Conservation (phyloP, 2,329 filamentous ascomycete genomes). For the Diaporthe amygdali region DNA sequence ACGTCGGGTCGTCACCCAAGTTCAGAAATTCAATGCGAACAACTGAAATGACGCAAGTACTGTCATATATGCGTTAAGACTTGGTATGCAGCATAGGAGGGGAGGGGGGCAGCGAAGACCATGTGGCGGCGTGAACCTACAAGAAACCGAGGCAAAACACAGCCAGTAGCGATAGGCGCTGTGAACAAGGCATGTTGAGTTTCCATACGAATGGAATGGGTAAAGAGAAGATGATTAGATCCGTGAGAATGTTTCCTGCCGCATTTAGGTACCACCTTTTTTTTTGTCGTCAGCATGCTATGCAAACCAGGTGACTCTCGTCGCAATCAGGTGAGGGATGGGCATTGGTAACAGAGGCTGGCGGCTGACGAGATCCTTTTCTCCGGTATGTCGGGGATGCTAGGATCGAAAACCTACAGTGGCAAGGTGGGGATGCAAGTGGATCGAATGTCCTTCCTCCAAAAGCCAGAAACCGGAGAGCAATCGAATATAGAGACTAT, state of each 20-base stretch:
- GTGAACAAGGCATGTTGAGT: slow-evolving; percentile 6
- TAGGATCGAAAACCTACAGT: neutral
- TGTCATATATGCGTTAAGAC: neutral
- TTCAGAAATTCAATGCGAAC: slow-evolving; percentile 15
- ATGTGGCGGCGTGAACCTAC: neutral
- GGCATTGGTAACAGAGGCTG: too few species aligned
- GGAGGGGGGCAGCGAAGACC: too few species aligned
- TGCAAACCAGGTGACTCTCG: neutral
- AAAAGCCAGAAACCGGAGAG: slow-evolving; percentile 7
- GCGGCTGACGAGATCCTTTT: neutral
- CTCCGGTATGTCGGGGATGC: too few species aligned
- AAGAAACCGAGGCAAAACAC: slow-evolving; percentile 23
- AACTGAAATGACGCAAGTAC: slow-evolving; percentile 9
- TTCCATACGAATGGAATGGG: slow-evolving; percentile 20
- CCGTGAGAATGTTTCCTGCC: slow-evolving; percentile 21
- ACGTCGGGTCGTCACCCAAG: slow-evolving; percentile 1
- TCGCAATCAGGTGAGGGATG: neutral
- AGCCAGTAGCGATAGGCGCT: slow-evolving; percentile 6
- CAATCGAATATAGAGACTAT: slow-evolving; percentile 13
- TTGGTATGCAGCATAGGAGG: too few species aligned
- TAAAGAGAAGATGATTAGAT: slow-evolving; percentile 17
- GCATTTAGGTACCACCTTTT: slow-evolving; percentile 19
- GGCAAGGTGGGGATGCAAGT: slow-evolving; percentile 16
- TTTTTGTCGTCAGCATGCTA: neutral
- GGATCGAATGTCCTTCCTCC: neutral